These are phyloP conservation scores for Hypsizygus marmoreus DNA, from an alignment of 768 basidiomycete species.

Conservation along the genomic window DNA sequence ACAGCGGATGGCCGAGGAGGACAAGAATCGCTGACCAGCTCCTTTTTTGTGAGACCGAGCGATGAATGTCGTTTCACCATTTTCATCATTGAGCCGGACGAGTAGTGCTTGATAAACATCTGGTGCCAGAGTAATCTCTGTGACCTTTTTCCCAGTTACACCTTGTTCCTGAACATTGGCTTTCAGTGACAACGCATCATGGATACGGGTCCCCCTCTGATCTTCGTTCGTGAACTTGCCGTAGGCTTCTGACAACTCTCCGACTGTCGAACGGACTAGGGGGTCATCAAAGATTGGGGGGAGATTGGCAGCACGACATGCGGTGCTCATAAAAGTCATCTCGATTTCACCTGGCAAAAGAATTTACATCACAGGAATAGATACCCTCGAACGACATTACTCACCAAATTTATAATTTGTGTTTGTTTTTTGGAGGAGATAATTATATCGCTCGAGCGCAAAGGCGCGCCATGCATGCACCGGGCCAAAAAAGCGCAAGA, in stretches of 20 bases:
- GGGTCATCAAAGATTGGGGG: background rate
- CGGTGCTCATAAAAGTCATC: background rate
- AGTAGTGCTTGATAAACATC: background rate
- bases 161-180: background rate
- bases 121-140: background rate
- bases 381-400: no score
- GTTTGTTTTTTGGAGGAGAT: constrained; percentile 27
- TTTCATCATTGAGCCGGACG: background rate
- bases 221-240: constrained; percentile 1
- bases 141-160: background rate
- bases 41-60: background rate
- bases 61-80: background rate
- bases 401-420: constrained; percentile 34
- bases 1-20: background rate
- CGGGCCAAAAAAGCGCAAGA: constrained; percentile 35
- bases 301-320: background rate
- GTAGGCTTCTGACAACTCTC: background rate
- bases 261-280: background rate
- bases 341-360: constrained; percentile 5
- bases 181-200: constrained; percentile 1
- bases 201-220: background rate
- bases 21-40: background rate
- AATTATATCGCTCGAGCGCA: constrained; percentile 36
- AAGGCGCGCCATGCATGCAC: constrained; percentile 38
- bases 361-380: no score